Evolutionary conservation across 352 stramenopile species (phyloP).

Genomic region (Pseudoperonospora humuli): DNA sequence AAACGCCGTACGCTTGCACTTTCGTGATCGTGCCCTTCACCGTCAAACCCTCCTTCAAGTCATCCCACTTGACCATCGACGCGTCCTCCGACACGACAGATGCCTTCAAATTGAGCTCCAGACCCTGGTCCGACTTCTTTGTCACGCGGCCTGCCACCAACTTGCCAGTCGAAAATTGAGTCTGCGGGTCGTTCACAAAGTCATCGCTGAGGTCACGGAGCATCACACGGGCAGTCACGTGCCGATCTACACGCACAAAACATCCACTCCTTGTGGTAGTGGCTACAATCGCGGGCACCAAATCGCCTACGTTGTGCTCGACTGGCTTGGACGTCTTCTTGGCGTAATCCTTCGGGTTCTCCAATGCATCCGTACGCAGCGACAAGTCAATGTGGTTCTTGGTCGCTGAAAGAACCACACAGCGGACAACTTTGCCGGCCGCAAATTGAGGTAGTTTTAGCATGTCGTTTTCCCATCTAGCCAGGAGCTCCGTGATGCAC

Average conservation of each 20-base stretch:
- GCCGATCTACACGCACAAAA: constrained; percentile 89
- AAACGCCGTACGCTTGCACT: constrained; percentile 93
- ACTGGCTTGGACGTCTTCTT: constrained; percentile 26
- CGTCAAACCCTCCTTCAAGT: constrained; percentile 86
- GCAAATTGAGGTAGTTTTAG: constrained; percentile 54
- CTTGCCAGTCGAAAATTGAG: constrained; percentile 87
- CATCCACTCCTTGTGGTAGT: constrained; percentile 89
- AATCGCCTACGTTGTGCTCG: constrained; percentile 60
- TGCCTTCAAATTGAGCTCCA: constrained; percentile 93
- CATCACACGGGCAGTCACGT: constrained; percentile 85
- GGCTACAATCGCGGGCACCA: constrained; percentile 88
- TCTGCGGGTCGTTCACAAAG: constrained; percentile 89
- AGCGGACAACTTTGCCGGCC: constrained; percentile 57
- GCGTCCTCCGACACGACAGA: constrained; percentile 89
- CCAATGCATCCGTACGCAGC: constrained; percentile 54
- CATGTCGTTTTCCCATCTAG: constrained; percentile 69
- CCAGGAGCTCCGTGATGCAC: constrained; percentile 69
- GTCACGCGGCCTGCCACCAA: constrained; percentile 93
- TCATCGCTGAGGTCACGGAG: constrained; percentile 94
- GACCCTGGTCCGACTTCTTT: constrained; percentile 61
- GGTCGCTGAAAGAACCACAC: constrained; percentile 55
- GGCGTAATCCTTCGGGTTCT: constrained; percentile 44
- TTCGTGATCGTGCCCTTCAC: constrained; percentile 94
- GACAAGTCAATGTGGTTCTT: constrained; percentile 65
- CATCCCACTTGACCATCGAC: constrained; percentile 78